Conservation (phyloP, 495 filamentous ascomycete genomes). For the Xylaria longipes region DNA sequence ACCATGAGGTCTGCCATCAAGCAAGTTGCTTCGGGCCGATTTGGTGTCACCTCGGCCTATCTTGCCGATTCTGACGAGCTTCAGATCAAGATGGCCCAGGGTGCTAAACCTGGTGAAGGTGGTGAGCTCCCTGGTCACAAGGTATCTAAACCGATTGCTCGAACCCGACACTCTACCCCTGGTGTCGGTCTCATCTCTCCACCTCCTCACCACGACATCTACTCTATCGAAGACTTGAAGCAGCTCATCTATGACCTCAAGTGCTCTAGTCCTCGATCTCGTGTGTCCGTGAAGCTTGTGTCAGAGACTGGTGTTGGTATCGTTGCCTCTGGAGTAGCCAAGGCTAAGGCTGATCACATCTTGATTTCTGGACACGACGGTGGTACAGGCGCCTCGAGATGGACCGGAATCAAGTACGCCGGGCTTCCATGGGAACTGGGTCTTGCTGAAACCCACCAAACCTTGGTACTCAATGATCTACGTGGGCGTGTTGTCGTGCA, state of each 20-base stretch:
- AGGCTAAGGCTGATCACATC: slow-evolving; percentile 98
- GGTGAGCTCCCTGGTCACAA: slow-evolving; percentile 98
- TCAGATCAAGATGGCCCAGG: slow-evolving; percentile 99
- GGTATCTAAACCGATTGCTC: slow-evolving; percentile 94
- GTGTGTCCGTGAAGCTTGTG: slow-evolving; percentile 98
- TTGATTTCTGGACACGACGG: slow-evolving; percentile 98
- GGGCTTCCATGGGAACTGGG: slow-evolving; percentile 98
- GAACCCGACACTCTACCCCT: slow-evolving; percentile 96
- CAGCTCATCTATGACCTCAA: slow-evolving; percentile 99
- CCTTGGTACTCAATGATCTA: slow-evolving; percentile 96
- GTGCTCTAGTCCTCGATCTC: slow-evolving; percentile 92
- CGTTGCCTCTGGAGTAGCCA: slow-evolving; percentile 97
- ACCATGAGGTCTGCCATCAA: slow-evolving; percentile 99
- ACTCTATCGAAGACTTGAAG: slow-evolving; percentile 98
- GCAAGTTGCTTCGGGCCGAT: slow-evolving; percentile 96
- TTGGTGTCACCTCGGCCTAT: slow-evolving; percentile 98
- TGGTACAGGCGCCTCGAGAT: slow-evolving; percentile 96
- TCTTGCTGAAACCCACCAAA: slow-evolving; percentile 98
- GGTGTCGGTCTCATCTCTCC: slow-evolving; percentile 99
- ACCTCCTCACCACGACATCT: slow-evolving; percentile 98
- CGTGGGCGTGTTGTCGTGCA: slow-evolving; percentile 97
- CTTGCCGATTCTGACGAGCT: slow-evolving; percentile 98
- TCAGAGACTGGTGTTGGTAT: slow-evolving; percentile 99
- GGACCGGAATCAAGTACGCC: slow-evolving; percentile 99
- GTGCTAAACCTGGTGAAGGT: slow-evolving; percentile 98